These are phyloP conservation scores for Viola odorata DNA, from an alignment of 345 rosid species.

Conservation along the genomic window DNA sequence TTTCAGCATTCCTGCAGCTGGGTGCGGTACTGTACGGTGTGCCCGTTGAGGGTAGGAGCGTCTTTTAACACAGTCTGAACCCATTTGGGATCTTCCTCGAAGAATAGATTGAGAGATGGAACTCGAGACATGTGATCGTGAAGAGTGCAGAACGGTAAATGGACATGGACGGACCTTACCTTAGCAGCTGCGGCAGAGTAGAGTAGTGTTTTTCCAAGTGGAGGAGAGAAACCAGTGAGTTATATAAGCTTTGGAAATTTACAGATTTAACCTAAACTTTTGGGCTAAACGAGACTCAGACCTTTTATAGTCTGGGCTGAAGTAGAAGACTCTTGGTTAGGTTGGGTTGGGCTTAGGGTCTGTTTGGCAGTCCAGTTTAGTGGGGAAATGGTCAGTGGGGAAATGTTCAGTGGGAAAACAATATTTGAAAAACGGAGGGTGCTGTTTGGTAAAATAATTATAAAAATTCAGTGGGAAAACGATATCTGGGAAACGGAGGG, in stretches of 20 bases:
- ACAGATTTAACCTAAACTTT: not conserved
- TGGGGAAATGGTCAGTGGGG: no score
- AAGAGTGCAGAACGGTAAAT: not conserved
- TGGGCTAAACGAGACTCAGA: no score
- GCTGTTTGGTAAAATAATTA: no score
- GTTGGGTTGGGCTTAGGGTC: not conserved
- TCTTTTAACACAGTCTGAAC: constrained; percentile 40
- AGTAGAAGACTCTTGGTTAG: not conserved
- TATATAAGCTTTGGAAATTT: not conserved
- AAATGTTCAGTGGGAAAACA: no score
- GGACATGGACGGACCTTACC: not conserved
- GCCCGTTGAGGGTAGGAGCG: constrained; percentile 45
- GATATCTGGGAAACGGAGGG: no score
- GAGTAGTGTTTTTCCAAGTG: not conserved
- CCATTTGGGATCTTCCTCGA: constrained; percentile 73
- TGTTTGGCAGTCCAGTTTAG: no score
- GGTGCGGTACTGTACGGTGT: constrained; percentile 62
- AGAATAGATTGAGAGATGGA: not conserved
- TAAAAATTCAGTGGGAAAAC: no score
- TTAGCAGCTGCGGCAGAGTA: not conserved
- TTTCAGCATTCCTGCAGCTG: constrained; percentile 46
- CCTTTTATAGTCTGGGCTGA: not conserved
- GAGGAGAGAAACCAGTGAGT: not conserved
- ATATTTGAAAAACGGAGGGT: no score
- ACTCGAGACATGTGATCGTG: no score